A percentile compares a stretch with the other conserved stretches of the same genome.
phyloP scores from a whole-genome alignment of 768 basidiomycete species.

The Hericium rajendrae region DNA sequence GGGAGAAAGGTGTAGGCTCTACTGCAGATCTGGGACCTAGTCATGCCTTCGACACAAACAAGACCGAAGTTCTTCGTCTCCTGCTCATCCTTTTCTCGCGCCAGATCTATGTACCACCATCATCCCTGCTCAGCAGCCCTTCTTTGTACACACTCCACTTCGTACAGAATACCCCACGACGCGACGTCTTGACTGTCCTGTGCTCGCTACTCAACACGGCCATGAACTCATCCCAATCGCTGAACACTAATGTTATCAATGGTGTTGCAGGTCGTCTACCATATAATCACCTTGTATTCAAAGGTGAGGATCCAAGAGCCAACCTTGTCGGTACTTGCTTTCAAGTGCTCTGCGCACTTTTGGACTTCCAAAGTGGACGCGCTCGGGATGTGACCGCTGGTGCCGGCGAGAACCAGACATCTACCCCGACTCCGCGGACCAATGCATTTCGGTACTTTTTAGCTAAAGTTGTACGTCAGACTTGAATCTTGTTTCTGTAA shows the following conservation, averaged over 20 bases:
- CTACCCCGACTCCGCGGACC: slow-evolving; percentile 50
- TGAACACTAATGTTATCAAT: slow-evolving; percentile 44
- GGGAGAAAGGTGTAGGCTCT: slow-evolving; percentile 95
- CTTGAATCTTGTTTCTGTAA: neutral
- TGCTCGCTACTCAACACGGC: slow-evolving; percentile 92
- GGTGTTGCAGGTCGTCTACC: slow-evolving; percentile 72
- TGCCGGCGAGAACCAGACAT: slow-evolving; percentile 32
- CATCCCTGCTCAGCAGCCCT: slow-evolving; percentile 58
- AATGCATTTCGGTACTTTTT: slow-evolving; percentile 92
- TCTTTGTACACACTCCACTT: slow-evolving; percentile 72
- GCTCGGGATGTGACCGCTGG: slow-evolving; percentile 46
- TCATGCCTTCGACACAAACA: slow-evolving; percentile 65
- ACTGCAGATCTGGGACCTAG: slow-evolving; percentile 61
- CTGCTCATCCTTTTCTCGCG: slow-evolving; percentile 82
- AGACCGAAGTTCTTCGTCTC: slow-evolving; percentile 82
- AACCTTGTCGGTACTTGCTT: slow-evolving; percentile 66
- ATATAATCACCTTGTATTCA: slow-evolving; percentile 85
- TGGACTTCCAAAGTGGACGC: slow-evolving; percentile 75
- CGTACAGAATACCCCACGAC: slow-evolving; percentile 65
- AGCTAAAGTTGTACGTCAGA: slow-evolving; percentile 64
- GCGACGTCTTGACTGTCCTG: slow-evolving; percentile 82
- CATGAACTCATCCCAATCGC: slow-evolving; percentile 52
- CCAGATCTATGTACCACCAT: slow-evolving; percentile 77
- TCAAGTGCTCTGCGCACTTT: slow-evolving; percentile 65
- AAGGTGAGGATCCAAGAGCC: slow-evolving; percentile 72